Percentiles rank a stretch among this genome's conserved stretches.
Evolutionary conservation across 2,329 filamentous ascomycete species (phyloP).

Genomic region (Botrytis porri): DNA sequence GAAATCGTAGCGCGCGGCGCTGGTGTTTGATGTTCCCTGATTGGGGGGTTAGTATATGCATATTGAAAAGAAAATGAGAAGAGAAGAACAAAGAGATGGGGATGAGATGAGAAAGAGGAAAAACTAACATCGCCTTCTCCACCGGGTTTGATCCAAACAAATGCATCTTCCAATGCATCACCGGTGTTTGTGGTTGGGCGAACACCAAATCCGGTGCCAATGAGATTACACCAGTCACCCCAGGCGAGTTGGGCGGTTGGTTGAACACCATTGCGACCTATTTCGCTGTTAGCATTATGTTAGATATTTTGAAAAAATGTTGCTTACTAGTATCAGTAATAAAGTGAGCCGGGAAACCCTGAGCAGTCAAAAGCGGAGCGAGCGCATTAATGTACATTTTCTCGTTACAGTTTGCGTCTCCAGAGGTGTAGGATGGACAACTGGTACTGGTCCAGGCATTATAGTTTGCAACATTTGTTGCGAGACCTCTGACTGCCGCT

Average conservation of each 20-base stretch:
- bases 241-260: slow-evolving; percentile 53
- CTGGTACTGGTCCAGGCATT: slow-evolving; percentile 50
- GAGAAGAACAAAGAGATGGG: no score
- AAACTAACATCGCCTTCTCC: slow-evolving; percentile 44
- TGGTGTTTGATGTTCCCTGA: slow-evolving; percentile 41
- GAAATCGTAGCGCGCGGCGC: slow-evolving; percentile 48
- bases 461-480: slow-evolving; percentile 58
- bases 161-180: slow-evolving; percentile 57
- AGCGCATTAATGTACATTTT: slow-evolving; percentile 51
- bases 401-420: slow-evolving; percentile 52
- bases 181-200: slow-evolving; percentile 62
- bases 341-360: slow-evolving; percentile 53
- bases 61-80: neutral
- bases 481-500: slow-evolving; percentile 49
- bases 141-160: slow-evolving; percentile 71
- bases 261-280: slow-evolving; percentile 60
- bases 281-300: slow-evolving; percentile 12
- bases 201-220: slow-evolving; percentile 60
- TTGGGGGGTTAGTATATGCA: neutral
- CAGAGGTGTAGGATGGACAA: slow-evolving; percentile 42
- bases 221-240: slow-evolving; percentile 69
- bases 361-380: slow-evolving; percentile 45
- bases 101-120: no score
- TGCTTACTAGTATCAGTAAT: slow-evolving; percentile 50
- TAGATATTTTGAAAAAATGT: neutral